Base-by-base conservation (phyloP, 345 rosid genomes). In the Citrus glauca region DNA sequence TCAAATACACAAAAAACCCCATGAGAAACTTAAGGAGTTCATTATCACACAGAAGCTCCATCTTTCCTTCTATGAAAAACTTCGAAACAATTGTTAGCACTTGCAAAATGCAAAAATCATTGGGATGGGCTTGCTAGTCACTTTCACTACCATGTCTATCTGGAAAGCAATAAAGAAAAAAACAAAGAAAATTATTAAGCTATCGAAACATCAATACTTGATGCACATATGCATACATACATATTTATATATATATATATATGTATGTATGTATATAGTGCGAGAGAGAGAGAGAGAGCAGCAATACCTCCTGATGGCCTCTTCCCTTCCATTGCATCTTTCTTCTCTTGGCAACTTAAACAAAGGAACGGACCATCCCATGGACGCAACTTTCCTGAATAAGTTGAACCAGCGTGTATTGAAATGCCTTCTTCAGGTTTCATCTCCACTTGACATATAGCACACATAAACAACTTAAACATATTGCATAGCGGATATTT, bases 311-410 rank as follows among this genome's bases (percentile, higher is more conserved):
- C 92, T 9, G 87, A 86, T 14, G 86, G 83, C 88, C 93, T 87
- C 86, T 86, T 97, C 71, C 99, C 98, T 91, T 97, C 99, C 98
- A 97, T 97, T 79, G 95, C 95, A 76, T 94, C 98, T 87, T 87
- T 97, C 86, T 94, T 97, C 78, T 94, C 92, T 83, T 97, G 99
- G 90, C 99, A 97, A 88, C 93, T 97, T 62, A 72, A 68, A 80
- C 99, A 97, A 85, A 97, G 98, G 87, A 94, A 97, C 75, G 99
- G 99, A 77, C 99, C 99, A 90, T 97, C 99, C 94, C 98, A 94
- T 6, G 99, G 96, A 72, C 98, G 97, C 77, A 89, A 78, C 82
- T 87, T 94, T 74, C 91, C 82, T 11, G 84, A 76, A 81, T 86
- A 81, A 77, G 95, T 77, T 32, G 93, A 71, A 13, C 89, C 98